phyloP scores from a whole-genome alignment of 2,329 filamentous ascomycete species.

The Xylariaceae sp. region DNA sequence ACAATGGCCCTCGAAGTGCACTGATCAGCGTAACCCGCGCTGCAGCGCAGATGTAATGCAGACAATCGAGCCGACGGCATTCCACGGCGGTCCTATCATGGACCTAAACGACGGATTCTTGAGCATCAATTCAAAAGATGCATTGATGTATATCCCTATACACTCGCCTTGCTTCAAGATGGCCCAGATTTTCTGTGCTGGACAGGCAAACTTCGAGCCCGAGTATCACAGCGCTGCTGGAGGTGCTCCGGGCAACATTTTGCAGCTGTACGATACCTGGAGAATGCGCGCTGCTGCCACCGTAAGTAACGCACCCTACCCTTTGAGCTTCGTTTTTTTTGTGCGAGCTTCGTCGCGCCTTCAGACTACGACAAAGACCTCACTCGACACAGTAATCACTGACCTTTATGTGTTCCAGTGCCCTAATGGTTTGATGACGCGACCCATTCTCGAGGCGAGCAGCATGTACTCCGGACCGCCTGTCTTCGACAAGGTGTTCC shows the following conservation, averaged over 20 bases:
- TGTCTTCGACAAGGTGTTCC: not conserved
- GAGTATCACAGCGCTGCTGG: constrained; percentile 15
- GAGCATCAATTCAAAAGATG: constrained; percentile 11
- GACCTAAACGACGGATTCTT: not conserved
- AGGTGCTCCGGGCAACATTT: constrained; percentile 19
- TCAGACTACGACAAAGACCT: not conserved
- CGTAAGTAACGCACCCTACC: not conserved
- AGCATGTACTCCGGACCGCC: constrained; percentile 11
- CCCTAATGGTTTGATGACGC: not conserved
- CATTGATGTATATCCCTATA: constrained; percentile 20
- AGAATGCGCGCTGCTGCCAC: constrained; percentile 20
- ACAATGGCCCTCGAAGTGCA: constrained; percentile 13
- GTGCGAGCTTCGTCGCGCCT: not conserved
- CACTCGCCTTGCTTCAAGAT: constrained; percentile 20
- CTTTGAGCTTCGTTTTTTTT: not conserved
- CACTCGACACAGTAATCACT: not conserved
- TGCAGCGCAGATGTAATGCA: constrained; percentile 2
- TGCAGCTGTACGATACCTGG: constrained; percentile 27
- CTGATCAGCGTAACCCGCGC: not conserved
- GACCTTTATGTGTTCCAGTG: not conserved
- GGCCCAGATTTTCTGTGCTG: constrained; percentile 15
- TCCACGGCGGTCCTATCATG: constrained; percentile 14
- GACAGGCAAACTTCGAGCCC: constrained; percentile 12
- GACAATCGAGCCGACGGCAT: not conserved
- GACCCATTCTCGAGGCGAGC: constrained; percentile 15